Base-by-base conservation (phyloP, 495 filamentous ascomycete genomes). In the Astrothelium subdiscretum region DNA sequence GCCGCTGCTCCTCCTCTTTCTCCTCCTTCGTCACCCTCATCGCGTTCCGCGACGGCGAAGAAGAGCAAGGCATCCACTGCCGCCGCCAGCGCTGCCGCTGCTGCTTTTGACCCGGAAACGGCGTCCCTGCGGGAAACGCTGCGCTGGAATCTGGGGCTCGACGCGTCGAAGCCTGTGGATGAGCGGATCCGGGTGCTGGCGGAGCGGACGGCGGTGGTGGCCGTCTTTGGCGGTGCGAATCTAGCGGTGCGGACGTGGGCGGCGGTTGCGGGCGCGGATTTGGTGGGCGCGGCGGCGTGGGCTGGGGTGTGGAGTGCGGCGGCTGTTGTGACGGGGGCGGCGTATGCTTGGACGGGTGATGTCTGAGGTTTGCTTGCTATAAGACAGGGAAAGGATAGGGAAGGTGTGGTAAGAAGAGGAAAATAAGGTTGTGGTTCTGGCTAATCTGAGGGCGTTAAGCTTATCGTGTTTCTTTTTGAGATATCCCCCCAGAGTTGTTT, bases 281-380 rank as follows among this genome's bases (percentile, higher is more conserved):
- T 82, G 1, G 70, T 75, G 6, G 91, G 91, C 29, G 87, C 89
- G 0, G 75, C 73, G 12, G 84, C 80, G 0, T 96, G 87, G 78
- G 84, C 87, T 2, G 75, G 75, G 13, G 75, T 91, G 15, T 96
- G 89, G 89, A 81, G 81, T 44, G 61, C 80, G 15, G 85, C 86
- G 0, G 79, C 81, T 0, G 64, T 80, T 61, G 66, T 83, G 38
- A 82, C 83, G 3, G 87, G 87, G 1, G 66, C 78, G 15, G 78
- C 74, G 54, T 82, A 87, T 76, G 74, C 78, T 69, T 81, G 84
- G 85, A 73, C 87, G 62, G 80, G 79, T 35, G 75, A 77, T 48
- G 79, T 81, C 32, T 75, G 24, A 27, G 8, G 24, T 11, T 12
- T 27, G 48, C 8, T 12, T 11, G 18, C 42, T 3, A 48, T 10